Base-by-base conservation (phyloP, 805 yeast genomes). In the Pachysolen tannophilus region DNA sequence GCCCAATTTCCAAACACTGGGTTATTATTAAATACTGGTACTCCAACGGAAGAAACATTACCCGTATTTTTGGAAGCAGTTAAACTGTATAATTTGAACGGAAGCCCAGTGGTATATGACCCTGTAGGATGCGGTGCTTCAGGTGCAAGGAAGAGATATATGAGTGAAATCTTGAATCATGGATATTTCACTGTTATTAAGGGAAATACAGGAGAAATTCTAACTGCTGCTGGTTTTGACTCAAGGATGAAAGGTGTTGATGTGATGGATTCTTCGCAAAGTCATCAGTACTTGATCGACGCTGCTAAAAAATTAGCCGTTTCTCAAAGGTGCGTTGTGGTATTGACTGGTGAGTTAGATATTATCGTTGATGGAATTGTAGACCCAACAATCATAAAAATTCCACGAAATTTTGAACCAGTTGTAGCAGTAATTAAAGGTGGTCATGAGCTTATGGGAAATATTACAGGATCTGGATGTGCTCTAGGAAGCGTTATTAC, bases 121-220 rank as follows among this genome's bases (percentile, higher is more conserved):
- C 97, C 96, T 1, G 95, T 87, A n/a, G 97, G 87, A 1, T 85
- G 80, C 26, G 95, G 95, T 19, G 95, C 96, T 1, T 68, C 95
- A 0, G 38, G 49, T 3, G 67, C 72, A 5, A 65, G 97, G 39
- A 59, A 61, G 26, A 47, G 55, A 3, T 61, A 75, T 13, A 70
- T 77, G 34, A 52, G 61, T 19, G 50, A 52, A 1, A 46, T 86
- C 8, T 53, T 87, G 21, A 63, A 76, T 25, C 53, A 64, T 9
- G 86, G 85, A 30, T 70, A 67, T 47, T 68, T 65, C 42, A 61
- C 73, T 20, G 86, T 82, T 19, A 77, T 87, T 43, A 85, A 88
- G 53, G 96, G 95, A 1, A 87, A 87, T 47, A 69, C 75, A 9
- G 85, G 90, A n/a, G 97, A 87, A 48, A 81, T 87, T 7, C 43